A percentile compares a stretch with the other conserved stretches of the same genome.
Conservation (phyloP, 2,329 filamentous ascomycete species). For the Alternaria conjuncta region DNA sequence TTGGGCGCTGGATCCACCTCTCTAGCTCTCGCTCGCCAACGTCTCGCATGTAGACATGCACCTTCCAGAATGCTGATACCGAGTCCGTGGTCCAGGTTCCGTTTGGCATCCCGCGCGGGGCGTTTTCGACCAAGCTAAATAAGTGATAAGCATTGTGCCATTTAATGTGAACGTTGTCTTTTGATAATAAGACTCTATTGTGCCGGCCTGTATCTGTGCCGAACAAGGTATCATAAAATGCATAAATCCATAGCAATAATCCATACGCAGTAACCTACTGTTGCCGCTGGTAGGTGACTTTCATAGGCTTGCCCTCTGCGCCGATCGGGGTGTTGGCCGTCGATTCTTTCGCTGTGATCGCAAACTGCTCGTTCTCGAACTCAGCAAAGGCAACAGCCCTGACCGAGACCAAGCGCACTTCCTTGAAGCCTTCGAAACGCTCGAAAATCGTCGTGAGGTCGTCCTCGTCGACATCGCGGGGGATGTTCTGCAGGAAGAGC, state of each 20-base stretch:
- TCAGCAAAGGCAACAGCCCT: constrained; percentile 95
- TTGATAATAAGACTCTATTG: constrained; percentile 16
- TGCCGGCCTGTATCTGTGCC: constrained; percentile 11
- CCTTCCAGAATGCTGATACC: background rate
- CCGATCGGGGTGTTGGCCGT: constrained; percentile 84
- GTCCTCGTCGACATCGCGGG: constrained; percentile 84
- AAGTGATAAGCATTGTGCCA: constrained; percentile 16
- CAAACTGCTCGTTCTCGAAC: constrained; percentile 87
- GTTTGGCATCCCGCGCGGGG: background rate
- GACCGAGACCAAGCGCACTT: constrained; percentile 87
- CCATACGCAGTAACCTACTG: constrained; percentile 58
- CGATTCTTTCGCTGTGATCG: constrained; percentile 92
- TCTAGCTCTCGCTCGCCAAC: background rate
- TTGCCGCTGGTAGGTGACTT: constrained; percentile 91
- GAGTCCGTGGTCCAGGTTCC: background rate
- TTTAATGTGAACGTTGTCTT: constrained; percentile 10
- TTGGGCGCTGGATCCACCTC: background rate
- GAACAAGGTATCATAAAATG: constrained; percentile 26
- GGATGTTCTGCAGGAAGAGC: constrained; percentile 90
- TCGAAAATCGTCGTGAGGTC: constrained; percentile 80
- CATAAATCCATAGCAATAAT: constrained; percentile 32
- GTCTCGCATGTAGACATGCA: constrained; percentile 2
- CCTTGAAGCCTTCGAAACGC: constrained; percentile 91
- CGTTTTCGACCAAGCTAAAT: background rate
- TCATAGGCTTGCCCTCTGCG: constrained; percentile 77